Conservation (phyloP, 2,329 filamentous ascomycete genomes). For the Aspergillus thermomutatus region DNA sequence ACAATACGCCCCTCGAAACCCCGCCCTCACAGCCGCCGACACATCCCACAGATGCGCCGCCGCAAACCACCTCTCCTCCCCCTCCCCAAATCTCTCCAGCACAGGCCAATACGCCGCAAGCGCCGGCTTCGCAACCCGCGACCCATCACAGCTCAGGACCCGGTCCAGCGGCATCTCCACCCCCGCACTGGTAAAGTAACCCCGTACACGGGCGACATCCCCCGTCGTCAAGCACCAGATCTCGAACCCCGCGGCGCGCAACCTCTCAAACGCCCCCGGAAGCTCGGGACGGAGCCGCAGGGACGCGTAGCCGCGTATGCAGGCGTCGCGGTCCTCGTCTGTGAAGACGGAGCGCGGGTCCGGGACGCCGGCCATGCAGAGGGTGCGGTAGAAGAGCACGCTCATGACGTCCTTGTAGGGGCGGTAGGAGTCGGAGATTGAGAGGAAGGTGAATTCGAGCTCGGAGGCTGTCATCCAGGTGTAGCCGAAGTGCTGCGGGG, state of each 20-base stretch:
- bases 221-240: slow-evolving; percentile 56
- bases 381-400: slow-evolving; percentile 43
- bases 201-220: slow-evolving; percentile 48
- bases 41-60: slow-evolving; percentile 62
- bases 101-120: slow-evolving; percentile 46
- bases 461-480: slow-evolving; percentile 45
- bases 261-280: slow-evolving; percentile 36
- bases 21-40: slow-evolving; percentile 48
- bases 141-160: slow-evolving; percentile 50
- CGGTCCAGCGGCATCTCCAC: slow-evolving; percentile 52
- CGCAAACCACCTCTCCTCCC: slow-evolving; percentile 52
- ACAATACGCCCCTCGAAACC: slow-evolving; percentile 54
- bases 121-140: slow-evolving; percentile 51
- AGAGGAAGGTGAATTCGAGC: slow-evolving; percentile 46
- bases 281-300: slow-evolving; percentile 34
- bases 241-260: slow-evolving; percentile 48
- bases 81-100: slow-evolving; percentile 39
- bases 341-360: slow-evolving; percentile 38
- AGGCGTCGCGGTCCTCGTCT: slow-evolving; percentile 38
- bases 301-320: slow-evolving; percentile 35
- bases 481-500: slow-evolving; percentile 39
- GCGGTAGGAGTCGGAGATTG: slow-evolving; percentile 39
- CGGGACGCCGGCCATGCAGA: slow-evolving; percentile 40
- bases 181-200: slow-evolving; percentile 50
- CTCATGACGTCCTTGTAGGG: slow-evolving; percentile 40